Conservation (phyloP, 2,329 filamentous ascomycete species). For the Juglanconis juglandina region DNA sequence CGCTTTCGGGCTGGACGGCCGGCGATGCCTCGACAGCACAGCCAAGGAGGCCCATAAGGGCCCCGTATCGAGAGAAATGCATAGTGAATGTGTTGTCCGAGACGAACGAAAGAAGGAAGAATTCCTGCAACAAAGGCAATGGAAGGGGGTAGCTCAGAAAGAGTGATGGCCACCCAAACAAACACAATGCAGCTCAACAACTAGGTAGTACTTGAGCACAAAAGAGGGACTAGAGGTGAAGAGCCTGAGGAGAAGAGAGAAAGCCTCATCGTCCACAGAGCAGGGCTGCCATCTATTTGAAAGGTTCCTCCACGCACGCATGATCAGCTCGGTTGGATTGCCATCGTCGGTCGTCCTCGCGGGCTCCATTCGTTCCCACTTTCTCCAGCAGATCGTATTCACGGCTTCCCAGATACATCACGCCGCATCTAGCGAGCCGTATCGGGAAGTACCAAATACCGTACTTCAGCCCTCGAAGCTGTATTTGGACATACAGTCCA, state of each 20-base stretch:
- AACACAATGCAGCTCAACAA: constrained; percentile 15
- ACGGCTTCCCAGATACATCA: not conserved
- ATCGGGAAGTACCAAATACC: too few species aligned
- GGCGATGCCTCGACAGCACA: constrained; percentile 13
- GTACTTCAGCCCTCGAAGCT: too few species aligned
- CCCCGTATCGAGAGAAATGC: constrained; percentile 15
- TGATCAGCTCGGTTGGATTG: not conserved
- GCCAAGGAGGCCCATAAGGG: constrained; percentile 16
- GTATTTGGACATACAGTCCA: too few species aligned
- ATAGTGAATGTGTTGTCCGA: constrained; percentile 3
- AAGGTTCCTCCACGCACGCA: not conserved
- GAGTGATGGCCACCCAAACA: constrained; percentile 6
- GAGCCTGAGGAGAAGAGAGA: constrained; percentile 6
- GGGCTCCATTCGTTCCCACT: not conserved
- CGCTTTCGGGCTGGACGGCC: constrained; percentile 8
- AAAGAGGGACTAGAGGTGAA: constrained; percentile 17
- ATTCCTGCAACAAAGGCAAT: constrained; percentile 13
- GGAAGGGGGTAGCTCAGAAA: constrained; percentile 5
- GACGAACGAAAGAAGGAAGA: constrained; percentile 9
- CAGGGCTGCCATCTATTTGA: constrained; percentile 7
- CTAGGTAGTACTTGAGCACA: constrained; percentile 8
- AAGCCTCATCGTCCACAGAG: not conserved
- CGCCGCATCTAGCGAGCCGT: not conserved
- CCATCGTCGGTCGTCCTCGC: not conserved
- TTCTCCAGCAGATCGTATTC: not conserved